phyloP scores from a whole-genome alignment of 1,139 yeast genomes.

The Suhomyces anneliseae region DNA sequence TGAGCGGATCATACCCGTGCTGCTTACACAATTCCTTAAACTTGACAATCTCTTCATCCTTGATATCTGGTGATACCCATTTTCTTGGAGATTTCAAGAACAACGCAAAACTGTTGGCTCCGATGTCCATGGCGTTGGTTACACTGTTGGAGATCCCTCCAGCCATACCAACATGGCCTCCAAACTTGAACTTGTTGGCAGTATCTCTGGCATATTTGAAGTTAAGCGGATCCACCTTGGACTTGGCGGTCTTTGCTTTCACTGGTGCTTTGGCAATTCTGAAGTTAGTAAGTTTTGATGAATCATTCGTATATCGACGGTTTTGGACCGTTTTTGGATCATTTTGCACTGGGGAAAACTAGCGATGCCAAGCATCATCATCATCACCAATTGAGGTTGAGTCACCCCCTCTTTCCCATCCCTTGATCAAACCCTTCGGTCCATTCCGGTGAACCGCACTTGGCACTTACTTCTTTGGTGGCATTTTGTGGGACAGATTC shows the following conservation, averaged over 20 bases:
- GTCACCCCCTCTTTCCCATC: not conserved
- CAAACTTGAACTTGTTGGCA: slow-evolving; percentile 51
- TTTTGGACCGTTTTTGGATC: no score
- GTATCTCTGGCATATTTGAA: slow-evolving; percentile 21
- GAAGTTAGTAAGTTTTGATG: not conserved
- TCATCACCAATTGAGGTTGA: not conserved
- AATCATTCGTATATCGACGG: no score
- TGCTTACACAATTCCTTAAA: slow-evolving; percentile 64
- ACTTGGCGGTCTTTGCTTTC: slow-evolving; percentile 1
- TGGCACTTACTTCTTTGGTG: slow-evolving; percentile 15
- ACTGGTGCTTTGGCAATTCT: slow-evolving; percentile 1
- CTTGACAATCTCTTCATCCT: slow-evolving; percentile 61
- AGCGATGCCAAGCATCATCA: not conserved
- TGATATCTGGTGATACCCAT: slow-evolving; percentile 83
- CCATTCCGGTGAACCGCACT: not conserved
- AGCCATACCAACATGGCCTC: slow-evolving; percentile 76
- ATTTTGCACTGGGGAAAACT: no score
- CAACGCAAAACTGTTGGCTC: slow-evolving; percentile 85
- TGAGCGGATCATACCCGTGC: slow-evolving; percentile 67
- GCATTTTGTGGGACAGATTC: slow-evolving; percentile 6
- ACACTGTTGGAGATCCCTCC: slow-evolving; percentile 81
- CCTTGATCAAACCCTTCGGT: not conserved
- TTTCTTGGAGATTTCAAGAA: slow-evolving; percentile 87
- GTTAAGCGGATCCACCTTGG: slow-evolving; percentile 7
- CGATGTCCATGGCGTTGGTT: slow-evolving; percentile 69